phyloP scores from a whole-genome alignment of 257 asterid species.

The Primulina huaijiensis region DNA sequence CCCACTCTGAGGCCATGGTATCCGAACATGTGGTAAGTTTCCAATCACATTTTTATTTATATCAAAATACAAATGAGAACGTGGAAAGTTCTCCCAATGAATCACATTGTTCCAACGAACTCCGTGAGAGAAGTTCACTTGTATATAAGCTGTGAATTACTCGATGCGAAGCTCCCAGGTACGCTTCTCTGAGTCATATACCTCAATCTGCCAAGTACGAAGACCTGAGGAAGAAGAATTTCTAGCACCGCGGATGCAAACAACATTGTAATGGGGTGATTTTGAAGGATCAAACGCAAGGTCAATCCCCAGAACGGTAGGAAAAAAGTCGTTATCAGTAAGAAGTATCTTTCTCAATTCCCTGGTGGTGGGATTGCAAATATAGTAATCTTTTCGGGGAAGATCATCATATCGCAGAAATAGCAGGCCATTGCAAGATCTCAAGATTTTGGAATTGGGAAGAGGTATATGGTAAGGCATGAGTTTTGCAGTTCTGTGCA shows the following conservation, averaged over 20 bases:
- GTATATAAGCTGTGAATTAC: not conserved
- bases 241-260: slow-evolving; percentile 21
- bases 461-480: slow-evolving; percentile 18
- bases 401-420: slow-evolving; percentile 13
- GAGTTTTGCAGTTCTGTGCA: not conserved
- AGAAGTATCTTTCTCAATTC: slow-evolving; percentile 24
- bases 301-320: slow-evolving; percentile 18
- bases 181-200: slow-evolving; percentile 18
- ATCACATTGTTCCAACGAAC: slow-evolving; percentile 29
- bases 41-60: slow-evolving; percentile 10
- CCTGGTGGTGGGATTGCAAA: slow-evolving; percentile 32
- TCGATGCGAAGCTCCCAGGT: slow-evolving; percentile 14
- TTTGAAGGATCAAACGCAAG: slow-evolving; percentile 26
- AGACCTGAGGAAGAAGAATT: not conserved
- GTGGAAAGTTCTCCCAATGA: slow-evolving; percentile 15
- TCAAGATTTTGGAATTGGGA: slow-evolving; percentile 20
- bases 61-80: not conserved
- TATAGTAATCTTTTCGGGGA: not conserved
- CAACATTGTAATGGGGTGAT: slow-evolving; percentile 22
- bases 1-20: slow-evolving; percentile 5
- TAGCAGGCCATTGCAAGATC: slow-evolving; percentile 25
- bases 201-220: slow-evolving; percentile 10
- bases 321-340: not conserved
- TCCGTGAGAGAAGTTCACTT: slow-evolving; percentile 20
- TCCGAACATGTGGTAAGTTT: slow-evolving; percentile 1